A percentile compares a stretch with the other conserved stretches of the same genome.
These are phyloP conservation scores for Ophiostoma populinum DNA, from an alignment of 2,329 filamentous ascomycete genomes.

Conservation along the genomic window DNA sequence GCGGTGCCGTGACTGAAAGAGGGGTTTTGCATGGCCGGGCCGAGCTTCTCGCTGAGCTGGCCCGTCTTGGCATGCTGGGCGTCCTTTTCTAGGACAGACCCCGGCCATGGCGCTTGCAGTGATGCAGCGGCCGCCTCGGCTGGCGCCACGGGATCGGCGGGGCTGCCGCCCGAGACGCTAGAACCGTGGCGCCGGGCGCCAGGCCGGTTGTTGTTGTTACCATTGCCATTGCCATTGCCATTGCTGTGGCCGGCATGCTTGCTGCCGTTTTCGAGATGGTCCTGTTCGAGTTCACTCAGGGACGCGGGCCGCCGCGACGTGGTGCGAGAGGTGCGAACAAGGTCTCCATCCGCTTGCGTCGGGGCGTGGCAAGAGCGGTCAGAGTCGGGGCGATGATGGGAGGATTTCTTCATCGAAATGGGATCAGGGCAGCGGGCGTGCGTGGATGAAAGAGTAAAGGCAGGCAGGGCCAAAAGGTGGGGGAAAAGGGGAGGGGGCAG, in stretches of 20 bases:
- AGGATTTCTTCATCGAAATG: slow-evolving; percentile 45
- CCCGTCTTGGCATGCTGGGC: slow-evolving; percentile 14
- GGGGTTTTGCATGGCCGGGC: too few relatives aligned
- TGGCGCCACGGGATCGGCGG: slow-evolving; percentile 6
- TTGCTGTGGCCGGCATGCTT: neutral
- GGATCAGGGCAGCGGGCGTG: neutral
- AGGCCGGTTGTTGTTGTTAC: slow-evolving; percentile 2
- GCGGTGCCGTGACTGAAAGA: neutral
- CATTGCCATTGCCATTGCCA: slow-evolving; percentile 6
- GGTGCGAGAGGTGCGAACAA: slow-evolving; percentile 12
- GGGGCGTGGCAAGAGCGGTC: slow-evolving; percentile 38
- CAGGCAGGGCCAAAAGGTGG: neutral
- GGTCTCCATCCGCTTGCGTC: slow-evolving; percentile 37
- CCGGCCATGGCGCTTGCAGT: slow-evolving; percentile 34
- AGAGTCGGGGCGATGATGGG: slow-evolving; percentile 33
- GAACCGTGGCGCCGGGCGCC: neutral
- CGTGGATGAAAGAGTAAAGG: neutral
- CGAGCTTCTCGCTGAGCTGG: too few relatives aligned
- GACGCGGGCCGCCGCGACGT: slow-evolving; percentile 18
- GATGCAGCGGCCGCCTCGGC: slow-evolving; percentile 23
- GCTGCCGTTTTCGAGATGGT: slow-evolving; percentile 13
- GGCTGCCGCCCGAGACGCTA: slow-evolving; percentile 1
- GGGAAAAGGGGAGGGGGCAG: neutral
- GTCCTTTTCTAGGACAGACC: slow-evolving; percentile 33
- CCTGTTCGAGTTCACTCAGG: slow-evolving; percentile 8